Conservation (phyloP, 2,329 filamentous ascomycete genomes). For the Aotearoamyces nothofagi region DNA sequence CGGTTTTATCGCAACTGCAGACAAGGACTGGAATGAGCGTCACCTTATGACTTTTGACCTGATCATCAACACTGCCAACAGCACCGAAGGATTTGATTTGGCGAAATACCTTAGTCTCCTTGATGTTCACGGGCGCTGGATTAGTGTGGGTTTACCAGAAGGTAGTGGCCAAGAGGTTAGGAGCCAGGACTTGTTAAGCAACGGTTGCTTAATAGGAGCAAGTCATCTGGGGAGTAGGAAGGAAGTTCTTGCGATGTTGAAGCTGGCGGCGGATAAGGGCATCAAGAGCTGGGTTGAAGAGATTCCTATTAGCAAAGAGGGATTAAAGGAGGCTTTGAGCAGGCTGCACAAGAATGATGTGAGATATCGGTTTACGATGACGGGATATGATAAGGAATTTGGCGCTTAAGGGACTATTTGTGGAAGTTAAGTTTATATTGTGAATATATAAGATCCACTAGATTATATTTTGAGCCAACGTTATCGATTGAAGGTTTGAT, state of each 20-base stretch:
- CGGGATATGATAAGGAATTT: slow-evolving; percentile 53
- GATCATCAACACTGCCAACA: slow-evolving; percentile 61
- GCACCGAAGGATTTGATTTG: slow-evolving; percentile 51
- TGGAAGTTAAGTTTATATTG: too few relatives aligned
- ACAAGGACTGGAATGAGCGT: slow-evolving; percentile 39
- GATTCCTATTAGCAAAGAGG: slow-evolving; percentile 55
- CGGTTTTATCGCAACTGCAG: slow-evolving; percentile 41
- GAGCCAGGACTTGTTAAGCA: slow-evolving; percentile 59
- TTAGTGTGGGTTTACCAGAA: slow-evolving; percentile 68
- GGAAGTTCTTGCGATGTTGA: slow-evolving; percentile 58
- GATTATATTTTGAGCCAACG: too few relatives aligned
- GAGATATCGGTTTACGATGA: slow-evolving; percentile 57
- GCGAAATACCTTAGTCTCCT: slow-evolving; percentile 61
- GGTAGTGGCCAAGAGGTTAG: slow-evolving; percentile 56
- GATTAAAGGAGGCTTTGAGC: slow-evolving; percentile 53
- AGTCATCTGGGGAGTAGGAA: slow-evolving; percentile 56
- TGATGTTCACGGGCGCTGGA: slow-evolving; percentile 69
- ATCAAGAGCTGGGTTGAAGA: slow-evolving; percentile 58
- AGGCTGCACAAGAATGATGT: slow-evolving; percentile 59
- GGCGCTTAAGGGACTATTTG: slow-evolving; percentile 19
- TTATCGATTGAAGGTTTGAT: too few relatives aligned
- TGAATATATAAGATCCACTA: too few relatives aligned
- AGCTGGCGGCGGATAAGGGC: slow-evolving; percentile 54
- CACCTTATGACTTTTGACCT: slow-evolving; percentile 56
- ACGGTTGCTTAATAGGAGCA: slow-evolving; percentile 58